Conservation (phyloP, 106 monocot genomes). For the Dendrobium huoshanense region DNA sequence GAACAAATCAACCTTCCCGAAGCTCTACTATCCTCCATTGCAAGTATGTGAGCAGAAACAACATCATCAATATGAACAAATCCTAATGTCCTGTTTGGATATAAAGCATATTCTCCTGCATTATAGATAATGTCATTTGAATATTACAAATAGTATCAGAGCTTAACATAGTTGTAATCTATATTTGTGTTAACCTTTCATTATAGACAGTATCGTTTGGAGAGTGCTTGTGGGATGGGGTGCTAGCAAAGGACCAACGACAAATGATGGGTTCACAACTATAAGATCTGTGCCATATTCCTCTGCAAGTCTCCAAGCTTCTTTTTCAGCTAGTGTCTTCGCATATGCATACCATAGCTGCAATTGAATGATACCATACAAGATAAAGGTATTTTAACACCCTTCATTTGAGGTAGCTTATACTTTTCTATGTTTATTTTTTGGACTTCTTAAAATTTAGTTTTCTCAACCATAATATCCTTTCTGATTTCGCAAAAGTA, state of each 20-base stretch:
- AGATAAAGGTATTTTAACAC: background rate
- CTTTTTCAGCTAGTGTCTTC: conserved; percentile 79
- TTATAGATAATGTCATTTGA: background rate
- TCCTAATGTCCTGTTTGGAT: conserved; percentile 69
- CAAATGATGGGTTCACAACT: conserved; percentile 80
- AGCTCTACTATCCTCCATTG: conserved; percentile 66
- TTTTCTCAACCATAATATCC: too few species aligned
- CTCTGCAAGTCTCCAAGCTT: conserved; percentile 58
- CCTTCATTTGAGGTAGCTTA: too few species aligned
- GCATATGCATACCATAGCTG: conserved; percentile 87
- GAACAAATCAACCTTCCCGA: conserved; percentile 83
- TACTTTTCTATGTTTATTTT: too few species aligned
- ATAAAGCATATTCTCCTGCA: conserved; percentile 32
- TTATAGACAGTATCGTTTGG: conserved; percentile 27
- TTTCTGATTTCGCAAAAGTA: too few species aligned
- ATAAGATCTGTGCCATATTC: conserved; percentile 59
- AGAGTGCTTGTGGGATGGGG: conserved; percentile 74
- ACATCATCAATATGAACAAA: conserved; percentile 89
- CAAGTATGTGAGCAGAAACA: conserved; percentile 50
- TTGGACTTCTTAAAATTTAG: too few species aligned
- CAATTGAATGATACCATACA: background rate
- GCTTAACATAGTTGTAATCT: too few species aligned
- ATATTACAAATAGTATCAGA: background rate
- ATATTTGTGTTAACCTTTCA: conserved; percentile 35
- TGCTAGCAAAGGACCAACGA: conserved; percentile 61